Conservation (phyloP, 2,329 filamentous ascomycete genomes). For the Eurotiales sp. region DNA sequence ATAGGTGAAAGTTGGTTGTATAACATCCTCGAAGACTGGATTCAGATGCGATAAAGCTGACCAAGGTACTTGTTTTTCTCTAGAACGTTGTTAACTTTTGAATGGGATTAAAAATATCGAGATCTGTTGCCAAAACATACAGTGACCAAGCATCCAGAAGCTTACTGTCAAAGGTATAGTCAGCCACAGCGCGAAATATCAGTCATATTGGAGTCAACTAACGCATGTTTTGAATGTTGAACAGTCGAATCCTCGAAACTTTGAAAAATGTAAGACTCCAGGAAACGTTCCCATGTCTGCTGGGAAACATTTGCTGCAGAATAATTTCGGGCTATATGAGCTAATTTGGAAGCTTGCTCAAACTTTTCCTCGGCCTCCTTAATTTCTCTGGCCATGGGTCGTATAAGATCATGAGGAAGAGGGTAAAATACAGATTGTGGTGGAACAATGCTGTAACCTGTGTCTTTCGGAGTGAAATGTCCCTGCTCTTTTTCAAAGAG, state of each 20-base stretch:
- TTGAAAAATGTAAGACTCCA: conserved; percentile 1
- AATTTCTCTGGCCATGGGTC: background rate
- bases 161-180: background rate
- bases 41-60: background rate
- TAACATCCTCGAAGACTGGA: background rate
- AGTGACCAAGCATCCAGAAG: conserved; percentile 5
- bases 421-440: background rate
- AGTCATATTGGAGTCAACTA: background rate
- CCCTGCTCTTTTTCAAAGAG: background rate
- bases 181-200: background rate
- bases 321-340: background rate
- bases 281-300: background rate
- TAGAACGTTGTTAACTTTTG: background rate
- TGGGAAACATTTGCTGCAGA: background rate
- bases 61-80: background rate
- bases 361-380: background rate
- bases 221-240: background rate
- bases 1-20: conserved; percentile 1
- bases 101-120: background rate
- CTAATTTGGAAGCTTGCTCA: background rate
- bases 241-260: background rate
- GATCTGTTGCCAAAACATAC: background rate
- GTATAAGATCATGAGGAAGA: background rate
- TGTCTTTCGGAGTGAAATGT: background rate
- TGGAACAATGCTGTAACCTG: background rate